Conservation (phyloP, 2,329 filamentous ascomycete species). For the Celoporthe dispersa region DNA sequence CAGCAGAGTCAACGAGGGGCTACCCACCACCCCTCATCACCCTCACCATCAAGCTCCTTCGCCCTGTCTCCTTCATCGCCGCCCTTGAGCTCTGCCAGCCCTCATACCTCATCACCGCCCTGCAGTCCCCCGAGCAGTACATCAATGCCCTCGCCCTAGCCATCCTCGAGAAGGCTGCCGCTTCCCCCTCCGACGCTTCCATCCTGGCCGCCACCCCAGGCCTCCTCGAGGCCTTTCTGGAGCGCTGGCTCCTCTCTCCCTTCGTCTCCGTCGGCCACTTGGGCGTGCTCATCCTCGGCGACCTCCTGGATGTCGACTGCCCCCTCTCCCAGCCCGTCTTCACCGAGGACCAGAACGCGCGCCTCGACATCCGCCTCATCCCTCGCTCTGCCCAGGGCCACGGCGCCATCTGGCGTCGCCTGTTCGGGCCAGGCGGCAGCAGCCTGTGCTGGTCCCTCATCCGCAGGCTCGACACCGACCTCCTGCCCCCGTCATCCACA, state of each 20-base stretch:
- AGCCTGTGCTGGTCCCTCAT: slow-evolving; percentile 38
- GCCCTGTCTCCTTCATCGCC: slow-evolving; percentile 56
- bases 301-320: slow-evolving; percentile 61
- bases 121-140: slow-evolving; percentile 57
- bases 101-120: slow-evolving; percentile 54
- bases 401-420: slow-evolving; percentile 56
- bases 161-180: slow-evolving; percentile 59
- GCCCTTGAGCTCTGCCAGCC: slow-evolving; percentile 57
- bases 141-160: slow-evolving; percentile 62
- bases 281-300: slow-evolving; percentile 54
- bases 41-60: slow-evolving; percentile 60
- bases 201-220: slow-evolving; percentile 55
- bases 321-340: slow-evolving; percentile 41
- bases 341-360: slow-evolving; percentile 28
- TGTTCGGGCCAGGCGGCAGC: slow-evolving; percentile 51
- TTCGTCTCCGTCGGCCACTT: slow-evolving; percentile 61
- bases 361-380: slow-evolving; percentile 30
- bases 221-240: slow-evolving; percentile 53
- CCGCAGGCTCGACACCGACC: slow-evolving; percentile 19
- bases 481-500: slow-evolving; percentile 31
- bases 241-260: slow-evolving; percentile 57
- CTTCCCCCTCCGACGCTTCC: slow-evolving; percentile 51
- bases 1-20: slow-evolving; percentile 20
- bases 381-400: slow-evolving; percentile 51
- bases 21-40: slow-evolving; percentile 56